These are phyloP conservation scores for Phylloporus sp. DNA, from an alignment of 768 basidiomycete species.

Conservation along the genomic window DNA sequence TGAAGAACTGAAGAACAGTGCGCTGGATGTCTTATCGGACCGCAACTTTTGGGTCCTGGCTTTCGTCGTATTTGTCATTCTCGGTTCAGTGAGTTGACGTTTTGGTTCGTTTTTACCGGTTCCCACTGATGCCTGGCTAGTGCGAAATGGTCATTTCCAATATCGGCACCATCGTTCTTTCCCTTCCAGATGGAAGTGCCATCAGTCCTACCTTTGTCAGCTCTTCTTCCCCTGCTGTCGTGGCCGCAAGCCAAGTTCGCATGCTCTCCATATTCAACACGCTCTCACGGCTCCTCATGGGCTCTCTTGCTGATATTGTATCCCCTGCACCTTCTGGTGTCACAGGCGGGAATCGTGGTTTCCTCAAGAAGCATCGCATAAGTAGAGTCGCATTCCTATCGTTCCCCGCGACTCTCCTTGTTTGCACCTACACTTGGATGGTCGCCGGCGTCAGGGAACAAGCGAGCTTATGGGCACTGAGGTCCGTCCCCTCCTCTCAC, in stretches of 20 bases:
- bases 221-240: constrained; percentile 29
- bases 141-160: constrained; percentile 83
- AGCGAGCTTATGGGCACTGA: constrained; percentile 62
- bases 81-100: constrained; percentile 60
- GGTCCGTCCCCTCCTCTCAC: constrained; percentile 37
- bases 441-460: constrained; percentile 45
- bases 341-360: constrained; percentile 28
- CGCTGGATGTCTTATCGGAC: constrained; percentile 48
- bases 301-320: constrained; percentile 67
- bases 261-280: constrained; percentile 71
- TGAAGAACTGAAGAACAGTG: constrained; percentile 18
- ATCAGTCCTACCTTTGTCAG: constrained; percentile 4
- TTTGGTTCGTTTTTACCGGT: not conserved
- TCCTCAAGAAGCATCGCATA: constrained; percentile 45
- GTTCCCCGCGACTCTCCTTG: constrained; percentile 45
- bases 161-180: constrained; percentile 70
- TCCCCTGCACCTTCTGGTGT: constrained; percentile 55
- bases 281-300: constrained; percentile 59
- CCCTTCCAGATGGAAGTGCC: constrained; percentile 43
- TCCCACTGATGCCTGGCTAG: constrained; percentile 31
- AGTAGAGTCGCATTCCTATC: constrained; percentile 63
- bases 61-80: constrained; percentile 45
- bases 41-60: constrained; percentile 63
- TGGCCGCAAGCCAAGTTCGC: constrained; percentile 62
- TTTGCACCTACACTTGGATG: constrained; percentile 54